Conservation (phyloP, 139 green algal species). For the Chlamydomonas sphaeroides region DNA sequence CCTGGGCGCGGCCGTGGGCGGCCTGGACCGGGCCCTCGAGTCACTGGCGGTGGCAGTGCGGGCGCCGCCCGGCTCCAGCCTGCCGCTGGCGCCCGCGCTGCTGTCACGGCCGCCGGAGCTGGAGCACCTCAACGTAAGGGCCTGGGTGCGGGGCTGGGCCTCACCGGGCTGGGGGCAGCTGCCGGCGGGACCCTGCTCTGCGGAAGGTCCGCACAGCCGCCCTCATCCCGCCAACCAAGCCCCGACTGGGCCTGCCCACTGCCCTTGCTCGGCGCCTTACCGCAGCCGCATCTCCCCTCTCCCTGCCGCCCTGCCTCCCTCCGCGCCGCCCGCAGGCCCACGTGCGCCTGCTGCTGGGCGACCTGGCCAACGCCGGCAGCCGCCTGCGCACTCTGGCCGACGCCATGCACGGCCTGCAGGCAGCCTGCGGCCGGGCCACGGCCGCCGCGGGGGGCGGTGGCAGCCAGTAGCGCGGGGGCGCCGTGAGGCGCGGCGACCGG, state of each 20-base stretch:
- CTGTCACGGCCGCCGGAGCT: too few species aligned
- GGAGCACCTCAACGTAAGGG: too few species aligned
- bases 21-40: conserved; percentile 1
- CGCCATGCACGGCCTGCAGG: conserved; percentile 11
- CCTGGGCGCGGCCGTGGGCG: not conserved
- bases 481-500: too few species aligned
- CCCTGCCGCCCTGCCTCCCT: not conserved
- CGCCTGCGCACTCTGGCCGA: conserved; percentile 8
- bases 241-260: not conserved
- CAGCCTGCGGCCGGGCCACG: too few species aligned
- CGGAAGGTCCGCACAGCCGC: not conserved
- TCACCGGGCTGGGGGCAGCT: conserved; percentile 8
- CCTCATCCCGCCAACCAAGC: not conserved
- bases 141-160: not conserved
- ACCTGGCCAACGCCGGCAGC: conserved; percentile 9
- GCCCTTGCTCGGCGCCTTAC: not conserved
- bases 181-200: not conserved
- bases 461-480: too few species aligned
- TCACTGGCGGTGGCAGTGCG: conserved; percentile 4
- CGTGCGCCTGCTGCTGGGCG: conserved; percentile 8
- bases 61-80: not conserved
- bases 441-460: too few species aligned
- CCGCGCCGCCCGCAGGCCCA: not conserved
- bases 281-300: not conserved
- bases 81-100: too few species aligned